Evolutionary conservation across 140 eudicot genomes (phyloP), one percentile per base, ranked within the genome.

Genomic region (Bidens hawaiensis): DNA sequence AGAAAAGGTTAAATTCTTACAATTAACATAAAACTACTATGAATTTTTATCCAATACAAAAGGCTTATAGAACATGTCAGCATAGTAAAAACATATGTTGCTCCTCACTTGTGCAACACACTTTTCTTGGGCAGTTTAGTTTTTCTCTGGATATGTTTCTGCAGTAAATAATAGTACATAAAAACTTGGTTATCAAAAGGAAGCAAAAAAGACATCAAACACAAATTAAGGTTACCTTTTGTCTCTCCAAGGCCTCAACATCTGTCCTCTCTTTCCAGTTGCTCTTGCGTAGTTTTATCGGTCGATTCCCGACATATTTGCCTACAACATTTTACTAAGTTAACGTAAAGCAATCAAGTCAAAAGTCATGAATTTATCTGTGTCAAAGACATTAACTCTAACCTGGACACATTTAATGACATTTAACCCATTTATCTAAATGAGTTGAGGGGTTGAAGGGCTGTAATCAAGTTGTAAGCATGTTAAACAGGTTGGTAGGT

Each of bases 221-320:
- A 4, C 40, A 26, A 48, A 60, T 1, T n/a, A 15, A 25, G 21
- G 24, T 38, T 58, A 88, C 99, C 95, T 85, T 93, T 24, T 88
- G 99, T 67, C 85, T 85, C 69, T 69, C 89, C 62, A 93, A 54
- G 13, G 99, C 99, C 75, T 85, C 95, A 13, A 64, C 53, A 56
- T 93, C 99, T n/a, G 83, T 93, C 71, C 99, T 85, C 73, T 93
- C 99, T 57, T 74, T 93, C 99, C 99, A 93, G 60, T 87, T 93
- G 90, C 99, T 93, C 78, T 88, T 93, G 21, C 93, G 89, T 42
- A 93, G 83, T 77, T 93, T 88, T 65, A 93, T 85, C 1, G 99
- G 99, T 15, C 99, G 87, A 68, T 93, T 93, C 36, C 99, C 99
- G 10, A 93, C 99, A 53, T 93, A 93, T 71, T 93, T 93, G 11